Evolutionary conservation across 768 basidiomycete genomes (phyloP).

Genomic region (Mycena polygramma): DNA sequence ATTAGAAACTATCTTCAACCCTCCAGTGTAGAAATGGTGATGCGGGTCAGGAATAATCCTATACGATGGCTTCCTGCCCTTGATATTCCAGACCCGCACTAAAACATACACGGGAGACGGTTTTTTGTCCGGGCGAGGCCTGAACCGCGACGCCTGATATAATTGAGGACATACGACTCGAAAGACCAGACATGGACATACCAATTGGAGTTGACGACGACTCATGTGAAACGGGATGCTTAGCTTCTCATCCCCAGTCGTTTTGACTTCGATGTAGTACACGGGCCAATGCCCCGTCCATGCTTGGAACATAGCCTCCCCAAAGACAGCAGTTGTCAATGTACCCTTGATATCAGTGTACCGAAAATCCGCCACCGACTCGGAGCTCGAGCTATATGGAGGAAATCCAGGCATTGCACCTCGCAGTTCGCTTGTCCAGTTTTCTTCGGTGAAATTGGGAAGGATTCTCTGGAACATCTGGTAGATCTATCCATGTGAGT

Average conservation of each 20-base stretch:
- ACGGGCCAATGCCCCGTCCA: constrained; percentile 41
- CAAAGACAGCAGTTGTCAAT: constrained; percentile 38
- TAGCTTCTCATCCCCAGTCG: constrained; percentile 33
- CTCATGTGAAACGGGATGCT: constrained; percentile 44
- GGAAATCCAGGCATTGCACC: constrained; percentile 30
- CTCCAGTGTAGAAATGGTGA: constrained; percentile 1
- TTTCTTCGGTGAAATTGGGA: constrained; percentile 37
- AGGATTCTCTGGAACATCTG: constrained; percentile 11
- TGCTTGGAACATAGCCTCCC: constrained; percentile 23
- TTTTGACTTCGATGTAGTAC: constrained; percentile 47
- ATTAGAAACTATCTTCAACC: constrained; percentile 6
- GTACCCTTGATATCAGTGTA: constrained; percentile 40
- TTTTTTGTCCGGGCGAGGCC: neutral
- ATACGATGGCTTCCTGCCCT: neutral
- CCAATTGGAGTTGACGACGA: constrained; percentile 36
- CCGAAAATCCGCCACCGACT: constrained; percentile 40
- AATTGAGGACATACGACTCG: neutral
- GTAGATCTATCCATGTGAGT: neutral
- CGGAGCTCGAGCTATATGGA: constrained; percentile 23
- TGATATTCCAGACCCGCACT: constrained; percentile 14
- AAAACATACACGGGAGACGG: constrained; percentile 8
- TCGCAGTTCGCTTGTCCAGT: constrained; percentile 47
- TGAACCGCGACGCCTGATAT: constrained; percentile 3
- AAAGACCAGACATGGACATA: constrained; percentile 19
- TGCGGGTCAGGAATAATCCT: constrained; percentile 4